Base-by-base conservation (phyloP, 257 asterid species). In the Cinchona pubescens region DNA sequence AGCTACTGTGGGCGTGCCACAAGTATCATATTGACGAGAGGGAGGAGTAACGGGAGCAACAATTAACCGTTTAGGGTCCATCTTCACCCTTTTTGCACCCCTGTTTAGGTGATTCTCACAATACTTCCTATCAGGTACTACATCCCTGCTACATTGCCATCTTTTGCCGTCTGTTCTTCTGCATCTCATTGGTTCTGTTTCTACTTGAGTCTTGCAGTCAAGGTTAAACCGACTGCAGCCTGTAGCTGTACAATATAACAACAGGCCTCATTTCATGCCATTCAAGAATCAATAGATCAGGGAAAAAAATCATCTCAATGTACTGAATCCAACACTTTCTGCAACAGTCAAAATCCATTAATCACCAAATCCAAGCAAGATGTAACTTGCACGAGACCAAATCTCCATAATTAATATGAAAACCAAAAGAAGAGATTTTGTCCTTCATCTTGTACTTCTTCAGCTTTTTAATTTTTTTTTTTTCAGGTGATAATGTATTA, bases 131-230 rank as follows among this genome's bases (percentile, higher is more conserved):
- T 61, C 63, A 21, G 79, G 86, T 42, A 88, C 67, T 12, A 82
- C 88, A 16, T 76, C 74, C 77, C 64, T 82, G 71, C 83, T 78
- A 78, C 97, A 89, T 82, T 83, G 86, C 96, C 97, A 88, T 86
- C 82, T 90, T 80, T 85, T 87, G 59, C 97, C 97, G 77, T 91
- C 96, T 7, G 92, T 89, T 91, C 97, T 87, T 60, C 80, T 76
- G 89, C 97, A 91, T 78, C 97, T 83, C 76, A 55, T 74, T 25
- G 35, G 70, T 48, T 76, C 89, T 13, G 76, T 59, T 73, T 80
- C 88, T 32, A 55, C n/a, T n/a, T 37, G 56, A 4, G 48, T 48
- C 67, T 76, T 73, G 18, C 30, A 40, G 74, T 76, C 82, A 69
- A 73, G 23, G 21, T 71, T 77, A 73, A 55, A 74, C 71, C 53